phyloP scores from a whole-genome alignment of 345 rosid species.

The Raphanus sativus region DNA sequence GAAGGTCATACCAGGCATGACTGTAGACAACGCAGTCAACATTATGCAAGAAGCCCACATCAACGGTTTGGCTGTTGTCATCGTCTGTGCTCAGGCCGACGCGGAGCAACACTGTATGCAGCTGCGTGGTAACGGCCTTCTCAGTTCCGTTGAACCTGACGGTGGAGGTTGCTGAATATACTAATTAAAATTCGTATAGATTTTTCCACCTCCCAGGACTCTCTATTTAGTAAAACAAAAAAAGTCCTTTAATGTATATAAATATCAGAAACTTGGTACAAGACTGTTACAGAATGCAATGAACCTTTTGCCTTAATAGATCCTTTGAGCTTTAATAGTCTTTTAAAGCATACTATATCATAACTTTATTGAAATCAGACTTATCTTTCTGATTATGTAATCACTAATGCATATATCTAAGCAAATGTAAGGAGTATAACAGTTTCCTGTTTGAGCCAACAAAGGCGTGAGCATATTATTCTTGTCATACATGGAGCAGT shows the following conservation, averaged over 20 bases:
- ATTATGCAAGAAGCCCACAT: conserved; percentile 97
- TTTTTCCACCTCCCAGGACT: background rate
- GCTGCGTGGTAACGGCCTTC: conserved; percentile 86
- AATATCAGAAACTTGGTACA: conserved; percentile 26
- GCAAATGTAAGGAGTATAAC: no score
- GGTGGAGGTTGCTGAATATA: conserved; percentile 75
- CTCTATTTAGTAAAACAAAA: conserved; percentile 16
- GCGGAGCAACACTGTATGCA: conserved; percentile 97
- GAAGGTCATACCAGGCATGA: conserved; percentile 96
- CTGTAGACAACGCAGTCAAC: conserved; percentile 88
- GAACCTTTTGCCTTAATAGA: conserved; percentile 7
- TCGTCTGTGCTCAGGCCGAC: conserved; percentile 86
- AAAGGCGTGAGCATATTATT: no score
- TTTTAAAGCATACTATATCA: no score
- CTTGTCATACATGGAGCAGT: no score
- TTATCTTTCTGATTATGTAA: no score
- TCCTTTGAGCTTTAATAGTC: no score
- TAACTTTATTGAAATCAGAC: no score
- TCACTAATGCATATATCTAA: no score
- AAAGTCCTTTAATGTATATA: conserved; percentile 21
- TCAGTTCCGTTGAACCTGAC: conserved; percentile 92
- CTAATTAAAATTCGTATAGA: conserved; percentile 13
- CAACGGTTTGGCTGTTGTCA: conserved; percentile 87
- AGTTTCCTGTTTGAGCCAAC: no score
- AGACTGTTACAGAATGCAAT: conserved; percentile 30